Base-by-base conservation (phyloP, 345 rosid species). In the Eutrema yunnanense region DNA sequence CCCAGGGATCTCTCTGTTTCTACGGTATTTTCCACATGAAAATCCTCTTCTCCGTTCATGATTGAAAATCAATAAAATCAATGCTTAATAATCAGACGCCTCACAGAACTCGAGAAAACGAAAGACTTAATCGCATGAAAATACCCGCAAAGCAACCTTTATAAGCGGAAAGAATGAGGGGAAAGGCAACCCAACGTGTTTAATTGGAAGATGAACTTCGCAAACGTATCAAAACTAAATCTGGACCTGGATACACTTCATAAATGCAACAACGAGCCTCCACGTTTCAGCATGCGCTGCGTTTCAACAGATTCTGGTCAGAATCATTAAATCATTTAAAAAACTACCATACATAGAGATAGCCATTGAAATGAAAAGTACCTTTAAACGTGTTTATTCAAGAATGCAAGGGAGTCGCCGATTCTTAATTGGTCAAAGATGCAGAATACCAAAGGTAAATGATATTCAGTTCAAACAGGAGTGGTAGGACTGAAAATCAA, bases 31-130 rank as follows among this genome's bases (percentile, higher is more conserved):
- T 76, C 69, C 38, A 43, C 19, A 44, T 58, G 40, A 78, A 52
- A 30, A 68, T 52, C 67, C 82, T 52, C 49, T 40, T 72, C 62
- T 16, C 50, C 4, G 1, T 59, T 73, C 85, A 82, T 84, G 74
- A 43, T 34, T 63, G 51, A 34, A n/a, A 13, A 61, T 42, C 69
- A 40, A 52, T 29, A 22, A n/a, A 7, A 8, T 9, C 3, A 56
- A 57, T 26, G 56, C 51, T 29, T 19, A 44, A 34, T 5, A 22
- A 8, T 69, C 29, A 44, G 46, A 59, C 48, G 49, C 46, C 34
- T 70, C 8, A 2, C 8, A 9, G 29, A 36, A 58, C 10, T 44
- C 58, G 47, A 47, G 56, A 48, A 59, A 29, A 37, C 8, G 47
- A 59, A 13, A 58, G 50, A 48, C 44, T 54, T 43, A 43, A 38